Evolutionary conservation across 2,329 filamentous ascomycete species (phyloP), one percentile per base, ranked within the genome.

Genomic region (Fusarium albosuccineum): DNA sequence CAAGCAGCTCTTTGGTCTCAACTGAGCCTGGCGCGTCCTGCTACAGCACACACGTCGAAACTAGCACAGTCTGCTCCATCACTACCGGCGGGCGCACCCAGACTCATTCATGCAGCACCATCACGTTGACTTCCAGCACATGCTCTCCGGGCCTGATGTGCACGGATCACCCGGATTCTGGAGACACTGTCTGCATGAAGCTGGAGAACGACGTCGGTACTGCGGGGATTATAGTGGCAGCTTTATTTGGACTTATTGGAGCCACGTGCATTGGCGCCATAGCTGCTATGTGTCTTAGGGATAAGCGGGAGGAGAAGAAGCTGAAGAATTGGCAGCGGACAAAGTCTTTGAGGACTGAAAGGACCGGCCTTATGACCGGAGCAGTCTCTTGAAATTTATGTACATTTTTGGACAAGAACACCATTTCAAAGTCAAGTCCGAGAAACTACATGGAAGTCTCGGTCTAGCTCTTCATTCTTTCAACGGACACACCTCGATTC

Each of bases 1-100:
- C 45, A 9, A 17, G 27, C 34, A 60, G 34, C 17, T 65, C 45
- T 2, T 2, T 37, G 0, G 37, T 61, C 0, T 41, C 61, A 2
- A 34, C 57, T 4, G 29, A 48, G 2, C 39, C 29, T 3, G 62
- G 62, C 3, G 62, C 49, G 3, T 65, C 62, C 1, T 65, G 62
- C 34, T 61, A 61, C 36, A 65, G 61, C 36, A 65, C 62, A 33
- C 60, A 56, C 0, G 45, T 64, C 6, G 29, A 45, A 13, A 65
- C 61, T n/a, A 65, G 22, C 3, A 57, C 64, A 1, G 44, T 65
- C 2, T 65, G 62, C 30, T 49, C 51, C 10, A 50, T 61, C 8
- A 65, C 62, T 2, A 65, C 61, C 7, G 56, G 14, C 22, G 61
- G 61, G 10, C 56, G 22, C 3, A 65, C 62, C 30, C 34, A 65